Base-by-base conservation (phyloP, 202 grass and related monocot species). In the Panicum hallii region DNA sequence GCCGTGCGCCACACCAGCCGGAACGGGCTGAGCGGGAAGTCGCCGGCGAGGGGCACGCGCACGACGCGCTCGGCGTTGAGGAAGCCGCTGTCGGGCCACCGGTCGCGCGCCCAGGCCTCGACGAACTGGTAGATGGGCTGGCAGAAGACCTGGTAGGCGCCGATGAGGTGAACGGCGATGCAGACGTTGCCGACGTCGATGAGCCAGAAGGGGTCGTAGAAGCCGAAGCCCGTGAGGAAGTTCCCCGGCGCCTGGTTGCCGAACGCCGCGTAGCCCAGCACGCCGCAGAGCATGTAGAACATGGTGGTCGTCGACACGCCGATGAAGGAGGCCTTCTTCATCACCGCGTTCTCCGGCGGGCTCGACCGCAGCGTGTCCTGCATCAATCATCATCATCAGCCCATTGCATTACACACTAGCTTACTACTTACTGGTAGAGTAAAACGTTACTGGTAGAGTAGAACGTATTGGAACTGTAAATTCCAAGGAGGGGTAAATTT, bases 121-220 rank as follows among this genome's bases (percentile, higher is more conserved):
- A 92, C 54, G 71, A 95, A 95, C 26, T 86, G 83, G 83, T 79
- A 98, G 63, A 98, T 72, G 20, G 96, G 96, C 83, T 98, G 96
- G 77, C 88, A 89, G 87, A 98, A 98, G 9, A 98, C 96, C 96
- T 98, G 96, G 85, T 95, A 98, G 28, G 96, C 96, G 23, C 91
- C 96, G 63, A 95, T 61, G 73, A 98, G 93, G 86, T 98, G 96
- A 12, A 98, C 75, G 30, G 72, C 90, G 78, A 98, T 90, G 86
- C 93, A 98, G 46, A 92, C 72, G 80, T 98, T 98, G 72, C 89
- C 96, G 52, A 98, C 42, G 75, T 98, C 96, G 40, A 98, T 86
- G 47, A 98, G 96, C 96, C 96, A 98, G 84, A 95, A 98, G 0
- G 96, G 96, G 19, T 98, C 93, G 79, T 91, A 98, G 88, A 98